A percentile compares a stretch with the other conserved stretches of the same genome.
Evolutionary conservation across 305 asterid species (phyloP).

Genomic region (Fraxinus paxiana): DNA sequence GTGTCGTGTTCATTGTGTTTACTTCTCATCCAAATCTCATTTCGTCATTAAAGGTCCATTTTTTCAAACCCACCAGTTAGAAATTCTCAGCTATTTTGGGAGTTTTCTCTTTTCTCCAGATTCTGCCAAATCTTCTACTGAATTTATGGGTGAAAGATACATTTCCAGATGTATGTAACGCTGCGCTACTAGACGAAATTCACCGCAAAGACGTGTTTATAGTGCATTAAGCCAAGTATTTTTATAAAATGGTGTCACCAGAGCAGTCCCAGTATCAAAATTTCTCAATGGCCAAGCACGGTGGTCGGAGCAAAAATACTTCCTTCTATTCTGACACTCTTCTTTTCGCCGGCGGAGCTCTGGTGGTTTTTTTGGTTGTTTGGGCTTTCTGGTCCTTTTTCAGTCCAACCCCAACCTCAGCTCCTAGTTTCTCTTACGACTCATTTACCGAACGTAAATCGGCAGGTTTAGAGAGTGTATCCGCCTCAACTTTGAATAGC

Average conservation of each 20-base stretch:
- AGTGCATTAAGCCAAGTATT: background rate
- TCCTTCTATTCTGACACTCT: constrained; percentile 42
- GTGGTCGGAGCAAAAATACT: constrained; percentile 36
- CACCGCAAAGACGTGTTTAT: constrained; percentile 25
- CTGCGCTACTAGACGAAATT: constrained; percentile 26
- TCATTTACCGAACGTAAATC: constrained; percentile 16
- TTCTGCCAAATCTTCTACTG: background rate
- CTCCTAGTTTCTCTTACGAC: constrained; percentile 28
- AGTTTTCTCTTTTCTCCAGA: background rate
- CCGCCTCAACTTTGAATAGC: background rate
- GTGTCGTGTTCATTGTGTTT: background rate
- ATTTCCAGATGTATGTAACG: constrained; percentile 18
- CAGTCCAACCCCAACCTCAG: constrained; percentile 27
- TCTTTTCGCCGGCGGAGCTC: constrained; percentile 41
- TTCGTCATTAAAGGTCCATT: background rate
- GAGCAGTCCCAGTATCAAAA: constrained; percentile 35
- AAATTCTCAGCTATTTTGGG: background rate
- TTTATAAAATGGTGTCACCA: constrained; percentile 37
- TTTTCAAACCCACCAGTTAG: background rate
- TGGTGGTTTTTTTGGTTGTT: constrained; percentile 39
- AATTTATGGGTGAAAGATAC: constrained; percentile 2
- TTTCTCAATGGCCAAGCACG: constrained; percentile 41
- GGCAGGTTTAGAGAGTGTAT: background rate
- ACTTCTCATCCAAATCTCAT: background rate
- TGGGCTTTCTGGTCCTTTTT: constrained; percentile 64